Evolutionary conservation across 345 rosid species (phyloP).

Genomic region (Syzygium oleosum): DNA sequence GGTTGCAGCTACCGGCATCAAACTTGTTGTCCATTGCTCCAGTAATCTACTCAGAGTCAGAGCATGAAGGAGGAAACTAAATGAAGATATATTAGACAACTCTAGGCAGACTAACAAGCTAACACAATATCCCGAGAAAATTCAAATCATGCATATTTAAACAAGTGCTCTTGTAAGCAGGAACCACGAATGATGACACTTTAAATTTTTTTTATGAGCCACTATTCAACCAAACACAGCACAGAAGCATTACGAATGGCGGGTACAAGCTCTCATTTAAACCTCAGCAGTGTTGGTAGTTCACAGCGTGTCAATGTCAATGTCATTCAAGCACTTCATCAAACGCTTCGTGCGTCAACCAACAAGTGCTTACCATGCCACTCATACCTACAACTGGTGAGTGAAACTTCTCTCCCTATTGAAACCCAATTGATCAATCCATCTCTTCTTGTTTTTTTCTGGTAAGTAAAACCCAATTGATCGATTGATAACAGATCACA

Average conservation of each 20-base stretch:
- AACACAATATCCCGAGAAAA: neutral
- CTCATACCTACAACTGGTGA: neutral
- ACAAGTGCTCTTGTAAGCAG: neutral
- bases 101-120: neutral
- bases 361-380: neutral
- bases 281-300: neutral
- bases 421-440: neutral
- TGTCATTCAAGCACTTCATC: neutral
- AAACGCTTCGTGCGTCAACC: neutral
- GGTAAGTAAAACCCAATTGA: no score
- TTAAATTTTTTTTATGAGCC: neutral
- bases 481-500: no score
- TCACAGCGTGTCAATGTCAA: neutral
- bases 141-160: neutral
- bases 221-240: neutral
- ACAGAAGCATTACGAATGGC: neutral
- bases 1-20: neutral
- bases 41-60: neutral
- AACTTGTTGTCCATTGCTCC: neutral
- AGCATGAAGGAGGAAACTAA: neutral
- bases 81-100: neutral
- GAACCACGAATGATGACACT: neutral
- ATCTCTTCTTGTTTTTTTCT: no score
- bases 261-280: neutral
- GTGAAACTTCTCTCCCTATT: neutral